Evolutionary conservation across 2,329 filamentous ascomycete species (phyloP).

Genomic region (Meredithiella fracta): DNA sequence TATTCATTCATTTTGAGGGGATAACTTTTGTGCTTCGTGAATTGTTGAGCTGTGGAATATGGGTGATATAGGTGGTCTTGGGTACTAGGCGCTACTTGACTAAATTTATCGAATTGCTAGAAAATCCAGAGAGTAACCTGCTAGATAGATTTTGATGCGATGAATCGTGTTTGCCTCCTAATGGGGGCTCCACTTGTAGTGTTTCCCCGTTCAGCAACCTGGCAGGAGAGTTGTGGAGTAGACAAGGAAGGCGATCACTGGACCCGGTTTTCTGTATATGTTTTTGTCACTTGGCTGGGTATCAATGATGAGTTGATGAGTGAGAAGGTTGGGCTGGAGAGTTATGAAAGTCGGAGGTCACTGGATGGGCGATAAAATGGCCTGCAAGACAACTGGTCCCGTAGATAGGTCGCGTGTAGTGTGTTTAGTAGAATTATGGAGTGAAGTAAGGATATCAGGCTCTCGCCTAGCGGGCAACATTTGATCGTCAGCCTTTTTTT

Average conservation of each 20-base stretch:
- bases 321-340: background rate
- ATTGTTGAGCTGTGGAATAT: too few species aligned
- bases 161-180: background rate
- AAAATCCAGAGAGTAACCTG: too few species aligned
- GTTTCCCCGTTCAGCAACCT: background rate
- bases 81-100: too few species aligned
- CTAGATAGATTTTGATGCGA: too few species aligned
- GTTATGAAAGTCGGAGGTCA: background rate
- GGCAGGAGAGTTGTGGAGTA: background rate
- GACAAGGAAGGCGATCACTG: background rate
- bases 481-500: background rate
- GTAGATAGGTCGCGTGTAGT: too few species aligned
- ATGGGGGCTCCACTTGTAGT: too few species aligned
- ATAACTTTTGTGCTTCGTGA: too few species aligned
- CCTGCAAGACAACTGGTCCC: background rate
- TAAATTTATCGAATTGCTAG: too few species aligned
- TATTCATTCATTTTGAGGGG: too few species aligned
- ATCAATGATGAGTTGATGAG: background rate
- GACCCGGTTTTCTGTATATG: background rate
- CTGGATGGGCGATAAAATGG: background rate
- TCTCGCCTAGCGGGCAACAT: background rate
- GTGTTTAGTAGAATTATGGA: background rate
- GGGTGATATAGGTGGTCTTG: too few species aligned
- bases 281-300: background rate
- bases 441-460: background rate